Conservation (phyloP, 75 land plant genomes). For the Cupressus sempervirens region DNA sequence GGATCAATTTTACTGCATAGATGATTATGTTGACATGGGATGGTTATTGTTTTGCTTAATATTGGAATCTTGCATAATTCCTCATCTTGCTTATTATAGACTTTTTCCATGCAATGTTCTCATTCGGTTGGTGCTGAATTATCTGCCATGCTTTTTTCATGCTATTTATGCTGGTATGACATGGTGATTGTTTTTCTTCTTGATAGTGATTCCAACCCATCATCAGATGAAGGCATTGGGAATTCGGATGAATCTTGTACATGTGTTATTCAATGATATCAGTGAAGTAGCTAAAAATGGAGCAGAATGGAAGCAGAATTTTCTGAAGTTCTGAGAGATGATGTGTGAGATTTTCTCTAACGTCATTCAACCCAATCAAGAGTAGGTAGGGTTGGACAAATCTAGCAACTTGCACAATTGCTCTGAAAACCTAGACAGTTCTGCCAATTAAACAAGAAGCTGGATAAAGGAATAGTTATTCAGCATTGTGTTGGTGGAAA, state of each 20-base stretch:
- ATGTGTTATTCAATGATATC: constrained; percentile 4
- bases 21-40: background rate
- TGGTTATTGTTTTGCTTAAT: background rate
- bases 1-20: background rate
- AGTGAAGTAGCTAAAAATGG: background rate
- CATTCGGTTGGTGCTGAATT: background rate
- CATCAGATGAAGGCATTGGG: background rate
- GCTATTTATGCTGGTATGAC: background rate
- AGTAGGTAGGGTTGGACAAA: background rate
- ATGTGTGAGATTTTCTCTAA: background rate
- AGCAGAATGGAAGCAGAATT: background rate
- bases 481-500: background rate
- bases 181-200: background rate
- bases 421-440: background rate
- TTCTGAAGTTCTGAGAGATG: background rate
- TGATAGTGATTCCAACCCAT: constrained; percentile 5
- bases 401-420: background rate
- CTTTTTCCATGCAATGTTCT: background rate
- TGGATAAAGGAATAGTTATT: background rate
- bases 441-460: background rate
- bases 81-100: background rate
- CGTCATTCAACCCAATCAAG: background rate
- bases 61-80: background rate
- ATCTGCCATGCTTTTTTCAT: background rate
- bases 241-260: constrained; percentile 3